Percentiles rank a stretch among this genome's conserved stretches.
Evolutionary conservation across 2,329 filamentous ascomycete species (phyloP).

Genomic region (Colletotrichum siamense): DNA sequence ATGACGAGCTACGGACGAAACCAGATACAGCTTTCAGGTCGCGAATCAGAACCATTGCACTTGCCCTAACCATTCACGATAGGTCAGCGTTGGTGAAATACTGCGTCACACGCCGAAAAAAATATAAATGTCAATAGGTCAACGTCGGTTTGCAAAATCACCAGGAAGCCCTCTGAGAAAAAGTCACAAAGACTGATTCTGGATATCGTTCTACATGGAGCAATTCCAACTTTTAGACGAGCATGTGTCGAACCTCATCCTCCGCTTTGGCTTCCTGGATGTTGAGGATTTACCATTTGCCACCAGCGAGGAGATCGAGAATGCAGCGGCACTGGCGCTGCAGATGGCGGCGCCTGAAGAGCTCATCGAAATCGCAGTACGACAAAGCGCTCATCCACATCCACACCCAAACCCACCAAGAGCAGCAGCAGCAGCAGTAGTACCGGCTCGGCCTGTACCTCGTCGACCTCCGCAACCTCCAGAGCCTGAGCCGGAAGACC

Average conservation of each 20-base stretch:
- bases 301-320: background rate
- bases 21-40: background rate
- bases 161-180: background rate
- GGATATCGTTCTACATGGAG: constrained; percentile 7
- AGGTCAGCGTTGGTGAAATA: background rate
- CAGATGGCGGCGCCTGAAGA: background rate
- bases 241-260: constrained; percentile 6
- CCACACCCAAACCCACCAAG: background rate
- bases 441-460: background rate
- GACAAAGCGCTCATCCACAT: background rate
- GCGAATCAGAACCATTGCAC: background rate
- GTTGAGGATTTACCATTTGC: background rate
- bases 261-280: constrained; percentile 5
- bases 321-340: constrained; percentile 1
- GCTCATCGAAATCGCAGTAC: constrained; percentile 7
- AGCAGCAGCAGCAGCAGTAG: background rate
- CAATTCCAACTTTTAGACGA: constrained; percentile 12
- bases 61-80: background rate
- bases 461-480: background rate
- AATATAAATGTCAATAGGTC: background rate
- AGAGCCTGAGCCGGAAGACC: background rate
- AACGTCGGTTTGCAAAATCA: background rate
- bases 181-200: background rate
- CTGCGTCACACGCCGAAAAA: background rate
- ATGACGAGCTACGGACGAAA: background rate